These are phyloP conservation scores for Sporothrix euskadiensis DNA, from an alignment of 2,329 filamentous ascomycete species.

Conservation along the genomic window DNA sequence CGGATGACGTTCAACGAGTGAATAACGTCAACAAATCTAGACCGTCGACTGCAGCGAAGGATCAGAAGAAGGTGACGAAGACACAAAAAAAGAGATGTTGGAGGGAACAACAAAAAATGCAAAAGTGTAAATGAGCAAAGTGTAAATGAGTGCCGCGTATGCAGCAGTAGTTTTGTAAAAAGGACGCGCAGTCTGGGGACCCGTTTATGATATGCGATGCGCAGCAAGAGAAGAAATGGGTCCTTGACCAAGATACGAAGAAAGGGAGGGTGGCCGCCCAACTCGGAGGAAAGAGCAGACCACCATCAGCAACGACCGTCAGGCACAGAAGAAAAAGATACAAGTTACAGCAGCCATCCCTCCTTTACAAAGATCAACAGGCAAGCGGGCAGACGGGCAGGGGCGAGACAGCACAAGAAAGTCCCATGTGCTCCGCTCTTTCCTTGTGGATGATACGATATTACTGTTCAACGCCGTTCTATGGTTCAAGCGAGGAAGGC, in stretches of 20 bases:
- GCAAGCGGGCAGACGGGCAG: background rate
- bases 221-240: slow-evolving; percentile 18
- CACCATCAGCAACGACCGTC: background rate
- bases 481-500: background rate
- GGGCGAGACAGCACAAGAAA: background rate
- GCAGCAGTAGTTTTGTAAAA: background rate
- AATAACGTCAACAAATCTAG: slow-evolving; percentile 8
- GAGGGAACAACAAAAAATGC: slow-evolving; percentile 2
- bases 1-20: background rate
- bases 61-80: background rate
- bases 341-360: slow-evolving; percentile 9
- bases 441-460: background rate
- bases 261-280: background rate
- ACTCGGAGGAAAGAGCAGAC: background rate
- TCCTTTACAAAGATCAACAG: background rate
- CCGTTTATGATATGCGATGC: slow-evolving; percentile 17
- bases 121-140: background rate
- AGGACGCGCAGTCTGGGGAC: background rate
- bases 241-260: slow-evolving; percentile 16
- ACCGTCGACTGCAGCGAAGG: background rate
- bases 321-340: background rate
- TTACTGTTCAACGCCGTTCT: background rate
- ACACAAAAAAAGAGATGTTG: background rate
- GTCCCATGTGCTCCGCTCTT: slow-evolving; percentile 15
- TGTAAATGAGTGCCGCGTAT: slow-evolving; percentile 10